Conservation (phyloP, 257 asterid species). For the Fraxinus excelsior region DNA sequence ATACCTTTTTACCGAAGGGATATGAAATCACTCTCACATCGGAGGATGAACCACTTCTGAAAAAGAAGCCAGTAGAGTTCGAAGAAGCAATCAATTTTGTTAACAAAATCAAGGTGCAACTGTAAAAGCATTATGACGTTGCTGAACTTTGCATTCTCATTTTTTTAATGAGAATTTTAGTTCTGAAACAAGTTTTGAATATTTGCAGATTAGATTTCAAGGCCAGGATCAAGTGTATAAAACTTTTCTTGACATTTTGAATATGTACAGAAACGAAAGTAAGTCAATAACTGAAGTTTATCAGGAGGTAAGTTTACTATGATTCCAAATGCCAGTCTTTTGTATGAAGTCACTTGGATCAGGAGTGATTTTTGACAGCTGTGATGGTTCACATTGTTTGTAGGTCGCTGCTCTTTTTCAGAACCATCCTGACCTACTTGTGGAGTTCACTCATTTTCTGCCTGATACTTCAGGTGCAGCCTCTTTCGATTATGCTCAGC, state of each 20-base stretch:
- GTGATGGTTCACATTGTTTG: constrained; percentile 30
- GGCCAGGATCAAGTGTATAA: constrained; percentile 83
- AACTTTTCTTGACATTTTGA: constrained; percentile 89
- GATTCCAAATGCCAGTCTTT: constrained; percentile 23
- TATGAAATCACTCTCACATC: constrained; percentile 67
- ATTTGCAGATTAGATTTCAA: constrained; percentile 79
- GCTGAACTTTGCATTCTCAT: constrained; percentile 4
- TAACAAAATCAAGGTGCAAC: constrained; percentile 76
- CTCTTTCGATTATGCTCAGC: constrained; percentile 45
- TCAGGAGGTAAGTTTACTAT: constrained; percentile 62
- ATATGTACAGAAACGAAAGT: constrained; percentile 72
- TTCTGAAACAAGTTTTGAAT: constrained; percentile 34
- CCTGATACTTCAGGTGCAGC: constrained; percentile 74
- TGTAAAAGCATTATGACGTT: constrained; percentile 28
- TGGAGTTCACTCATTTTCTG: constrained; percentile 86
- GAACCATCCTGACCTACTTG: constrained; percentile 86
- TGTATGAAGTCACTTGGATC: constrained; percentile 1
- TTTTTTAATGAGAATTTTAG: constrained; percentile 20
- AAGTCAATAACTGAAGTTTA: constrained; percentile 76
- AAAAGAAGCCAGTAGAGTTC: constrained; percentile 70
- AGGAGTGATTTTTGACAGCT: constrained; percentile 19
- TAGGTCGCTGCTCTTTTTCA: constrained; percentile 87
- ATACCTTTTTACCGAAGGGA: constrained; percentile 88
- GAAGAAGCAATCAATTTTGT: constrained; percentile 87
- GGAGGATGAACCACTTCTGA: constrained; percentile 61